Evolutionary conservation across 2,329 filamentous ascomycete genomes (phyloP).

Genomic region (Epichloe hybrida): DNA sequence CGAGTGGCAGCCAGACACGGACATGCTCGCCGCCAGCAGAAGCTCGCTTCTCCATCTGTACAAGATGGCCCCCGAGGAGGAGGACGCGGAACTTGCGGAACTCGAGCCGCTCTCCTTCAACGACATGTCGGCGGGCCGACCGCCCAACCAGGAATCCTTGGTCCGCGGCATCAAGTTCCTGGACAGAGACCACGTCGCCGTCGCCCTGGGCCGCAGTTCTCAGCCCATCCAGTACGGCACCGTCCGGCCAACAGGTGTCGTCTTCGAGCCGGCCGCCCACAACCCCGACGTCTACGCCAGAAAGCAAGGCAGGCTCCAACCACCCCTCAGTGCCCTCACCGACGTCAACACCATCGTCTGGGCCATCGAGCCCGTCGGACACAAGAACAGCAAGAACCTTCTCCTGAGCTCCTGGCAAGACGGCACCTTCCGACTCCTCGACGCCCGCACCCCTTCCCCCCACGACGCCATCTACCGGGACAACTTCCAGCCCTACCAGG

Average conservation of each 20-base stretch:
- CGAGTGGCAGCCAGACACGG: slow-evolving; percentile 18
- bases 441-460: slow-evolving; percentile 33
- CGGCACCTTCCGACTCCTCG: slow-evolving; percentile 36
- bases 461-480: slow-evolving; percentile 38
- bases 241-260: slow-evolving; percentile 31
- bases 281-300: slow-evolving; percentile 6
- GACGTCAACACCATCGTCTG: slow-evolving; percentile 27
- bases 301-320: too few relatives aligned
- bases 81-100: slow-evolving; percentile 3
- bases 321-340: slow-evolving; percentile 1
- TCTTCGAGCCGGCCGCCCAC: slow-evolving; percentile 22
- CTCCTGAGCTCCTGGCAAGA: slow-evolving; percentile 41
- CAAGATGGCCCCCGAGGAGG: slow-evolving; percentile 10
- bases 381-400: slow-evolving; percentile 23
- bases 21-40: slow-evolving; percentile 19
- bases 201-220: slow-evolving; percentile 28
- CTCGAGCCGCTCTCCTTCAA: slow-evolving; percentile 12
- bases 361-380: slow-evolving; percentile 32
- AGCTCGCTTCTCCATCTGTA: slow-evolving; percentile 18
- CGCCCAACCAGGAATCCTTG: slow-evolving; percentile 12
- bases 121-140: slow-evolving; percentile 13
- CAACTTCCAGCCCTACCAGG: slow-evolving; percentile 33
- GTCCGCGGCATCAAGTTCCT: slow-evolving; percentile 30
- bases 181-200: slow-evolving; percentile 28
- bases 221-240: slow-evolving; percentile 33